Conservation (phyloP, 306 rosid species). For the Corylus heterophylla region DNA sequence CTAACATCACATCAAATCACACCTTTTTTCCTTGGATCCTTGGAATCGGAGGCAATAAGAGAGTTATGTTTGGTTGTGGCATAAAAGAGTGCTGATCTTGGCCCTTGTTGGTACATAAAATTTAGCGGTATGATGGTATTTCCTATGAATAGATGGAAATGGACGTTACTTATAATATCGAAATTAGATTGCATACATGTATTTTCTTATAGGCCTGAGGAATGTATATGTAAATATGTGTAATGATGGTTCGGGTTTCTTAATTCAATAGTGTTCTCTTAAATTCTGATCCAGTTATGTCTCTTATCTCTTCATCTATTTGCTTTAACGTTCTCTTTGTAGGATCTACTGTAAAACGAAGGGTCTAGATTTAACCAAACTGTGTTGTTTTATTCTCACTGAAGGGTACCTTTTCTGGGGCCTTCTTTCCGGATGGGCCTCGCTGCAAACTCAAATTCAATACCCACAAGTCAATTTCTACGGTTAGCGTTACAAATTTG, state of each 20-base stretch:
- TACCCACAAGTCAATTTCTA: slow-evolving; percentile 22
- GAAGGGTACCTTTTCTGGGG: slow-evolving; percentile 21
- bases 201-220: slow-evolving; percentile 27
- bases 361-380: no score
- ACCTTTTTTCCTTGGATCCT: slow-evolving; percentile 7
- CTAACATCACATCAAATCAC: slow-evolving; percentile 51
- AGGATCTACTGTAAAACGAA: no score
- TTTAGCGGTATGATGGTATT: slow-evolving; percentile 24
- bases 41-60: slow-evolving; percentile 21
- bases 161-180: slow-evolving; percentile 30
- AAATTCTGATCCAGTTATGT: neutral
- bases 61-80: slow-evolving; percentile 28
- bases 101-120: slow-evolving; percentile 35
- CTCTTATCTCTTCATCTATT: neutral
- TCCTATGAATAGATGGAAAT: slow-evolving; percentile 35
- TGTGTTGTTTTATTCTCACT: no score
- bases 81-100: slow-evolving; percentile 31
- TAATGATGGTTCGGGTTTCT: slow-evolving; percentile 11
- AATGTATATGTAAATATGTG: slow-evolving; percentile 42
- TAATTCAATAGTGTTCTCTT: neutral
- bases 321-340: neutral
- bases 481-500: neutral
- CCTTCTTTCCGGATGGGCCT: slow-evolving; percentile 32
- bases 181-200: slow-evolving; percentile 41
- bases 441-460: slow-evolving; percentile 17